Conservation (phyloP, 495 filamentous ascomycete species). For the Astrothelium subdiscretum region DNA sequence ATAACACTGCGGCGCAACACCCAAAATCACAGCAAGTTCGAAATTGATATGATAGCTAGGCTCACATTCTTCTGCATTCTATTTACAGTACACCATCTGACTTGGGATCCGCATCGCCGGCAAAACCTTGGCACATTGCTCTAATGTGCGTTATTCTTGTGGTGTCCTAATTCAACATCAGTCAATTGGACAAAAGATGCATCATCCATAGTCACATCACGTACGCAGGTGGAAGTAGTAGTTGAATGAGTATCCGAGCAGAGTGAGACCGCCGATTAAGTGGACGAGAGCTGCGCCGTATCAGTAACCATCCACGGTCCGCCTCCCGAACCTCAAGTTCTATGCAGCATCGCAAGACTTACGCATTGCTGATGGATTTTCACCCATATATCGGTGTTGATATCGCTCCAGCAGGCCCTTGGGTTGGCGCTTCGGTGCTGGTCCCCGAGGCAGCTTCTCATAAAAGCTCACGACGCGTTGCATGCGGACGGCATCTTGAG, state of each 20-base stretch:
- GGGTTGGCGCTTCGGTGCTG: conserved; percentile 66
- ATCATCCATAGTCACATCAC: conserved; percentile 25
- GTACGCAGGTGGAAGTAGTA: conserved; percentile 99
- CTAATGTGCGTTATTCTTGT: conserved; percentile 99
- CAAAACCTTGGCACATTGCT: conserved; percentile 11
- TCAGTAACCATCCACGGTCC: not conserved
- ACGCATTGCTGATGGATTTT: conserved; percentile 80
- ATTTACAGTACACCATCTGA: not conserved
- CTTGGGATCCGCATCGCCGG: not conserved
- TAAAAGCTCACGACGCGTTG: conserved; percentile 95
- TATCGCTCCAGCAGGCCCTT: conserved; percentile 76
- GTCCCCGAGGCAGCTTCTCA: conserved; percentile 84
- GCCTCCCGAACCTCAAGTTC: no score
- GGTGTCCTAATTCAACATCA: conserved; percentile 58
- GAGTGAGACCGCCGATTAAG: conserved; percentile 60
- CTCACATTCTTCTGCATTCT: no score
- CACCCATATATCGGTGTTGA: conserved; percentile 88
- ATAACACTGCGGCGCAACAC: no score
- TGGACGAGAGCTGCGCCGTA: conserved; percentile 66
- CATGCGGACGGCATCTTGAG: conserved; percentile 91
- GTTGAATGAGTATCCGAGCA: conserved; percentile 83
- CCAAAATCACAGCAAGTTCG: not conserved
- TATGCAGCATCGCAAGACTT: conserved; percentile 35
- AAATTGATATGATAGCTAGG: no score
- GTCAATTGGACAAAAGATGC: conserved; percentile 9